Conservation (phyloP, 75 land plant genomes). For the Picea sitchensis region DNA sequence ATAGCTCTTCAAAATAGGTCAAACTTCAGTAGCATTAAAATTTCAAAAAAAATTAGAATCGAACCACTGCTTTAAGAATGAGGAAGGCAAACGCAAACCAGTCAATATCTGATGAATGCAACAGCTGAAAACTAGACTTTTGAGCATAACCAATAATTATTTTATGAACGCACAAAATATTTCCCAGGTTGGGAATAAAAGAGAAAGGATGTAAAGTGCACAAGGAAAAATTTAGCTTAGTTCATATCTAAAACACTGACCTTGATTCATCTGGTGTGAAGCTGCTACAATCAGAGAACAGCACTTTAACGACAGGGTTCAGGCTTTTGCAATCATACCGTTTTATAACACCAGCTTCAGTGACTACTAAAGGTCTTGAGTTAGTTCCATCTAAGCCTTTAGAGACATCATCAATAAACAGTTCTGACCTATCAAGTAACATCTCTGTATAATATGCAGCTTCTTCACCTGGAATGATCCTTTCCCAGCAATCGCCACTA, state of each 20-base stretch:
- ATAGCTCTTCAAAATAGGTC: too few relatives aligned
- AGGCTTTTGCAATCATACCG: slow-evolving; percentile 5
- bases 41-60: too few relatives aligned
- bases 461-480: slow-evolving; percentile 8
- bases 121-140: not conserved
- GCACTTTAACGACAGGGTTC: slow-evolving; percentile 59
- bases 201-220: not conserved
- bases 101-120: not conserved
- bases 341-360: not conserved
- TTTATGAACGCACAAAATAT: too few relatives aligned
- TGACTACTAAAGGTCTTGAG: slow-evolving; percentile 7
- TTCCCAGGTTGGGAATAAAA: not conserved
- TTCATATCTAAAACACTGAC: slow-evolving; percentile 19
- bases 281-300: slow-evolving; percentile 47
- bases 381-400: slow-evolving; percentile 15
- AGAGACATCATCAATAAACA: slow-evolving; percentile 39
- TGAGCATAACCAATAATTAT: not conserved
- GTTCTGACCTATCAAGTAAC: slow-evolving; percentile 47
- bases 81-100: not conserved
- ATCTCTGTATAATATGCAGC: slow-evolving; percentile 17
- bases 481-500: slow-evolving; percentile 39
- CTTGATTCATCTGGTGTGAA: slow-evolving; percentile 38
- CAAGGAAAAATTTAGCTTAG: not conserved
- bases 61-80: not conserved
- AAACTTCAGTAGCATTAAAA: too few relatives aligned